Evolutionary conservation across 1,284 basidiomycete species (phyloP), one percentile per base, ranked within the genome.

Genomic region (Termitomyces sp.): DNA sequence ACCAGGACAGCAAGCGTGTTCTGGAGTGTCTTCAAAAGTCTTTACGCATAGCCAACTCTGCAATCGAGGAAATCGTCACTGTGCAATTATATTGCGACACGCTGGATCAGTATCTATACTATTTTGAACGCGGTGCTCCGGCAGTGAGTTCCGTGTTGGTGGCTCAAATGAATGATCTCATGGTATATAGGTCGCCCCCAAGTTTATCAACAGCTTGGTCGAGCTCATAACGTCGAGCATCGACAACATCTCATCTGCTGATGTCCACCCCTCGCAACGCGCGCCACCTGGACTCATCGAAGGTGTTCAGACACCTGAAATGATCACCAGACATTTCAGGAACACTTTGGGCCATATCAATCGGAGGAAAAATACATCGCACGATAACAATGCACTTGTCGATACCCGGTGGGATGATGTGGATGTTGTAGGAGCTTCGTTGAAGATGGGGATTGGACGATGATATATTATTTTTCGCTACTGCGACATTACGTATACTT

Each of bases 1-100:
- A 90, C 67, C 88, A 92, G 62, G 94, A 97, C 67, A 94, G 92
- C 71, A 96, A 96, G 67, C 90, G 94, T 38, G 94, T 97, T 0
- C 76, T 98, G 31, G 94, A 98, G 69, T 98, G 94, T 64, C 76
- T 98, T 34, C 94, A 97, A 68, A 97, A 97, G 70, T 90, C 92
- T 5, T 76, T 97, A 24, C 84, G 94, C 3, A 97, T 96, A 63
- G 94, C 94, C 2, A 93, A 92, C 64, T 92, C 91, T 2, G 91
- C 92, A 31, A 94, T 93, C 55, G 94, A 97, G 70, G 93, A 96
- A 65, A 90, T 98, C 60, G 91, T 96, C 39, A 95, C 88, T 1
- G 88, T 95, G 1, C 94, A 97, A 68, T 78, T 98, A 3, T 97
- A 96, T 68, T 92, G 91, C 63, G 92, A 97, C 68, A 91, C 94